Base-by-base conservation (phyloP, 805 yeast genomes). In the Metschnikowia aberdeeniae region DNA sequence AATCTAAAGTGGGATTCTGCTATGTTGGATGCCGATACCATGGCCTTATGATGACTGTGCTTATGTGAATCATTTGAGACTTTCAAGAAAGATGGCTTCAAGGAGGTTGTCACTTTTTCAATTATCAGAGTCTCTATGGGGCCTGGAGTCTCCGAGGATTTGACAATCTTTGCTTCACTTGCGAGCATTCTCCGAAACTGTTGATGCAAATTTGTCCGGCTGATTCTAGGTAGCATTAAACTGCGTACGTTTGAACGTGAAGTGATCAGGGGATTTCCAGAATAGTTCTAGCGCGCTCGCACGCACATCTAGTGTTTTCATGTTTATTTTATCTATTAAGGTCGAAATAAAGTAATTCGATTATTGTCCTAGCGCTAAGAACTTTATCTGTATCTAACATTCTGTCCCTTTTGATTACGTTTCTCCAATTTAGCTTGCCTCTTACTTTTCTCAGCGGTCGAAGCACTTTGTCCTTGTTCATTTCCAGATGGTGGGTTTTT, bases 21-120 rank as follows among this genome's bases (percentile, higher is more conserved):
- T 12, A 69, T 72, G 63, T 89, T 89, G 1, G 74, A 54, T 7
- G 90, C 88, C 4, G 84, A 89, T 43, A 81, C 75, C 69, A 88
- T 76, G 1, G 95, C 89, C 46, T 81, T 83, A 63, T 92, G 98
- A 52, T 87, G 90, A 1, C 89, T 80, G 64, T 92, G 98, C 60
- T 86, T 86, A 64, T 80, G 81, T 6, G 96, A 87, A 64, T 92
- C 97, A 61, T 92, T 92, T 46, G 69, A 70, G 5, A 92, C 74
- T 28, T 68, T 74, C 52, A 78, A 71, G 53, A 51, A 62, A 7
- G 59, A 57, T 19, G 80, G 95, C 51, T 67, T 57, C 39, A 73
- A 73, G 30, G 59, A 62, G 5, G 55, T 50, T 17, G 61, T 52
- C 26, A 83, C 56, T 52, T 80, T 81, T 2, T 59, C 49, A 33